A percentile compares a stretch with the other conserved stretches of the same genome.
Evolutionary conservation across 345 rosid species (phyloP).

Genomic region (Linum lewisii): DNA sequence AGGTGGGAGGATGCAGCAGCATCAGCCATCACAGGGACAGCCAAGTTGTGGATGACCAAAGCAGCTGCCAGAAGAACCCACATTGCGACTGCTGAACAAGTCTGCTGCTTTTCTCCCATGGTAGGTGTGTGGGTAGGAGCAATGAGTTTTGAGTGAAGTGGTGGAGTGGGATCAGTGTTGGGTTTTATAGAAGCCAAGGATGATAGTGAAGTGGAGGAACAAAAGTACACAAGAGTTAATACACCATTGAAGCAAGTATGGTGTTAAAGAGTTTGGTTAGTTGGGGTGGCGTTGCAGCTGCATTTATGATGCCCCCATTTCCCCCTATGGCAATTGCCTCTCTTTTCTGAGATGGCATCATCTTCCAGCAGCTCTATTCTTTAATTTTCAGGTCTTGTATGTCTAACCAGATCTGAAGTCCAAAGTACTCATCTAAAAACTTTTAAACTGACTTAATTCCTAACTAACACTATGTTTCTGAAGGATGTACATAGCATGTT

Average conservation of each 20-base stretch:
- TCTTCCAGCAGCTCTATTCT: too few species aligned
- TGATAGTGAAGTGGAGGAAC: too few species aligned
- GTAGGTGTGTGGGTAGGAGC: not conserved
- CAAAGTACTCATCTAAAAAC: too few species aligned
- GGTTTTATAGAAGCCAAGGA: conserved; percentile 19
- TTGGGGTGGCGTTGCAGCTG: not conserved
- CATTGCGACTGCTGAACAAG: not conserved
- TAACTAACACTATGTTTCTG: too few species aligned
- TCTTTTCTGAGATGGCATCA: not conserved
- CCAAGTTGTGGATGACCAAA: conserved; percentile 37
- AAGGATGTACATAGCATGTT: too few species aligned
- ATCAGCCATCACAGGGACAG: conserved; percentile 25
- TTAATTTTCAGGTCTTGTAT: too few species aligned
- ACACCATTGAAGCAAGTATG: not conserved
- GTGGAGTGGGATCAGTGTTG: conserved; percentile 1
- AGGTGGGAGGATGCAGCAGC: conserved; percentile 12
- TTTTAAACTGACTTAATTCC: too few species aligned
- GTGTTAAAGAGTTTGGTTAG: not conserved
- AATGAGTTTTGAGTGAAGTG: not conserved
- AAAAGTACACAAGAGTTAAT: not conserved
- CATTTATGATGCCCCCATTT: not conserved
- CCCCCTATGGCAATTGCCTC: not conserved
- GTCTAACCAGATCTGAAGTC: too few species aligned
- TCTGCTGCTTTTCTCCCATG: conserved; percentile 4
- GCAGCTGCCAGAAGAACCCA: conserved; percentile 32